A percentile compares a stretch with the other conserved stretches of the same genome.
phyloP scores from a whole-genome alignment of 495 filamentous ascomycete genomes.

The Cercophora samala region DNA sequence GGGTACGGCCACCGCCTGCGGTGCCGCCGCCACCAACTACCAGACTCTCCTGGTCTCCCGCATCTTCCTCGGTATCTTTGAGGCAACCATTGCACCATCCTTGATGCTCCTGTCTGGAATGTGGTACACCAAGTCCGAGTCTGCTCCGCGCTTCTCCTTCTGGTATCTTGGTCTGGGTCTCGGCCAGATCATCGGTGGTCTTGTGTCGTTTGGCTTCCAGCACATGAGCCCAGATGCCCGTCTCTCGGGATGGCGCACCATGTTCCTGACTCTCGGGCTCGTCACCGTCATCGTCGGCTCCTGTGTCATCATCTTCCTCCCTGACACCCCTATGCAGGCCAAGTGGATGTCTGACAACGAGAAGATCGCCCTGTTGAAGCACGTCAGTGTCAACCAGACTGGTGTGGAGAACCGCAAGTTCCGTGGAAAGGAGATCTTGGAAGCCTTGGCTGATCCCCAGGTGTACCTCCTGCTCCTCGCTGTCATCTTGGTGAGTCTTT shows the following conservation, averaged over 20 bases:
- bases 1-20: conserved; percentile 41
- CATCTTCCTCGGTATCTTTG: conserved; percentile 59
- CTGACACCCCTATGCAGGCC: conserved; percentile 53
- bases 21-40: conserved; percentile 36
- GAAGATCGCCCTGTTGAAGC: conserved; percentile 43
- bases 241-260: conserved; percentile 58
- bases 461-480: conserved; percentile 35
- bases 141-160: conserved; percentile 58
- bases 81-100: conserved; percentile 60
- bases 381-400: conserved; percentile 42
- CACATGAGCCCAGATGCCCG: conserved; percentile 41
- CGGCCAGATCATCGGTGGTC: conserved; percentile 61
- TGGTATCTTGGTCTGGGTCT: conserved; percentile 63
- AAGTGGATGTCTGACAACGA: conserved; percentile 49
- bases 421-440: conserved; percentile 39
- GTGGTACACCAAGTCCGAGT: conserved; percentile 64
- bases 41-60: conserved; percentile 43
- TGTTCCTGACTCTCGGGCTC: conserved; percentile 58
- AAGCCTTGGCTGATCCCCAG: conserved; percentile 37
- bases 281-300: conserved; percentile 51
- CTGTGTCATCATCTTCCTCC: conserved; percentile 47
- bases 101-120: conserved; percentile 52
- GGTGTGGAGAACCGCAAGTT: conserved; percentile 55
- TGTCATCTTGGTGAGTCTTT: conserved; percentile 27
- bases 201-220: conserved; percentile 61